Evolutionary conservation across 2,329 filamentous ascomycete genomes (phyloP), one percentile per base, ranked within the genome.

Genomic region (Niveomyces coronatus): DNA sequence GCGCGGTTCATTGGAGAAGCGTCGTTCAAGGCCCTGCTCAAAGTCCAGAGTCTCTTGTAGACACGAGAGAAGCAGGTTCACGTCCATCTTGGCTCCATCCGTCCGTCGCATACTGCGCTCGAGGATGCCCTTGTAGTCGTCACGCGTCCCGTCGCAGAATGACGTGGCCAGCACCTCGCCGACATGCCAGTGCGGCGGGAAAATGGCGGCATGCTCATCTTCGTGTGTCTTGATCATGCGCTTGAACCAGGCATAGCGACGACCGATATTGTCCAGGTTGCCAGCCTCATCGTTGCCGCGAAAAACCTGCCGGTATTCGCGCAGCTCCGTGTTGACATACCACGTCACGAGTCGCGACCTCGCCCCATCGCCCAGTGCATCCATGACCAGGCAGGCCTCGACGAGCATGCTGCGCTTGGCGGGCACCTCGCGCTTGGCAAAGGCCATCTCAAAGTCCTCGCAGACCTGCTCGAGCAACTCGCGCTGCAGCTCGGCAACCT

Each of bases 391-490:
- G 56, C 91, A 96, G 1, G 85, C 87, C 61, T 98, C 91, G 24
- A 82, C 70, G 40, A 98, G 70, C 56, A 81, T 79, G 11, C 69
- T 73, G 47, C 76, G 78, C 47, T 79, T 79, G 41, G 76, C 67
- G 3, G 69, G 67, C 11, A 94, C 78, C 60, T 96, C 89, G 16
- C 78, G 80, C 60, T 89, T 94, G 15, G 88, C 82, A 60, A 96
- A 98, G 0, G 85, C 83, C 42, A 95, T 74, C 66, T 98, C 91
- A 55, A 98, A 98, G 60, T 98, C 91, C 62, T 96, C 91, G 57
- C 91, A 98, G n/a, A 98, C 82, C 61, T 98, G 91, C 64, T 98
- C 91, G 41, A 95, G 65, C 42, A 98, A 64, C 58, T 95, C 88
- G 43, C 88, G 71, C 63, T 98, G 91, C 46, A 98, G 70, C 51